Base-by-base conservation (phyloP, 2,329 filamentous ascomycete genomes). In the Microsporum canis region DNA sequence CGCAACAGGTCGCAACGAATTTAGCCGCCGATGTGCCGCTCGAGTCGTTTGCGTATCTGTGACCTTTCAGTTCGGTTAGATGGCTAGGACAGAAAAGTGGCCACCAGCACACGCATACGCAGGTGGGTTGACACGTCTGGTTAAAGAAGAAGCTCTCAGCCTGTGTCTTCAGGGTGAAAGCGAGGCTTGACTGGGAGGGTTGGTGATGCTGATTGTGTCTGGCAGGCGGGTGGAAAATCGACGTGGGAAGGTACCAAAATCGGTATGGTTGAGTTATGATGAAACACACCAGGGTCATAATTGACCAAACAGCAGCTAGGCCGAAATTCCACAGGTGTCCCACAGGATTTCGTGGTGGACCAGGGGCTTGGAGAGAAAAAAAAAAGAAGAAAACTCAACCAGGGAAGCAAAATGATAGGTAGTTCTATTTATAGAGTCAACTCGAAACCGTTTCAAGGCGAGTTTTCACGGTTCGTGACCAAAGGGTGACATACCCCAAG, bases 281-380 rank as follows among this genome's bases (percentile, higher is more conserved):
- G 57, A 59, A 59, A 59, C 57, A 47, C 57, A 59, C 57, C 57
- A 59, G 57, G 57, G 39, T 59, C 57, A 12, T n/a, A 47, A 47
- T 59, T 41, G 57, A 29, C 57, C 57, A 45, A 43, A 34, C 31
- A 59, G 17, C 41, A 45, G 41, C 31, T 47, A 47, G 57, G 57
- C 57, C 14, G 38, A 47, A 43, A 34, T 47, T 59, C 57, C 57
- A 57, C 34, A 47, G 39, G 41, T 7, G 57, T 59, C 31, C 38
- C 57, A 59, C 57, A 59, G 57, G 41, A 39, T 60, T 60, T 60
- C 10, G 45, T 39, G 57, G 38, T 47, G 38, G 41, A 47, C 57
- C 38, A 59, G 38, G 57, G 57, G 41, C 56, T 39, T 58, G 56
- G 14, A 31, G 56, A 58, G 57, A 10, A 38, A 59, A 29, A 33